A percentile compares a stretch with the other conserved stretches of the same genome.
Conservation (phyloP, 176 grass and related monocot species). For the Bolboschoenus planiculmis region DNA sequence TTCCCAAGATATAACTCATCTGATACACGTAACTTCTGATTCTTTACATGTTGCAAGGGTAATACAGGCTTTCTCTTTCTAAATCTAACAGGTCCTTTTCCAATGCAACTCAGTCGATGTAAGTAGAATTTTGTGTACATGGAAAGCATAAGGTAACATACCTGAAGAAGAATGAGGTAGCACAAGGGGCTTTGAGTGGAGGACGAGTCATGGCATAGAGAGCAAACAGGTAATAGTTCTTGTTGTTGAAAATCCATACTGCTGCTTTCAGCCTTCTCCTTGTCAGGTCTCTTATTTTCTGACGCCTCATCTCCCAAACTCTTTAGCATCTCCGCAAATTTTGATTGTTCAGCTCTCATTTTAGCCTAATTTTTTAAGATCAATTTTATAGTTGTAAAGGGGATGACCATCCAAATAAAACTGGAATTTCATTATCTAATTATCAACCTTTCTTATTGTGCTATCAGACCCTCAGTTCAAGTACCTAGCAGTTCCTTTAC, state of each 20-base stretch:
- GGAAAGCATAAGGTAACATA: conserved; percentile 24
- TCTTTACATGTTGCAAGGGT: background rate
- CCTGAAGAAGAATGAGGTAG: conserved; percentile 98
- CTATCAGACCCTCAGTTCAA: background rate
- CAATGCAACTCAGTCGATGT: conserved; percentile 17
- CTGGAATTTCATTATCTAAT: background rate
- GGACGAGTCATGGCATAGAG: conserved; percentile 69
- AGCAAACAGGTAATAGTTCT: conserved; percentile 65
- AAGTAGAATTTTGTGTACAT: conserved; percentile 2
- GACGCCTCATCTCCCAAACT: conserved; percentile 34
- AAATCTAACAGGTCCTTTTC: background rate
- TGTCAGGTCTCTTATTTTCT: conserved; percentile 43
- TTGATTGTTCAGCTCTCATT: conserved; percentile 94
- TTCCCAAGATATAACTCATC: background rate
- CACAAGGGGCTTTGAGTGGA: conserved; percentile 89
- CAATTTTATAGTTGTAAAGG: background rate
- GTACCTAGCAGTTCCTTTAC: background rate
- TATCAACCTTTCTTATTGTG: background rate
- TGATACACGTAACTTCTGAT: background rate
- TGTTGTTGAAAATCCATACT: conserved; percentile 40
- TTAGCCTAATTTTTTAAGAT: conserved; percentile 46
- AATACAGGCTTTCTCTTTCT: background rate
- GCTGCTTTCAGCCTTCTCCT: conserved; percentile 33
- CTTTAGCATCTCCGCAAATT: conserved; percentile 71
- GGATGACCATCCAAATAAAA: background rate